Percentiles rank a stretch among this genome's conserved stretches.
phyloP scores from a whole-genome alignment of 2,329 filamentous ascomycete genomes.

The Neonectria faginata region DNA sequence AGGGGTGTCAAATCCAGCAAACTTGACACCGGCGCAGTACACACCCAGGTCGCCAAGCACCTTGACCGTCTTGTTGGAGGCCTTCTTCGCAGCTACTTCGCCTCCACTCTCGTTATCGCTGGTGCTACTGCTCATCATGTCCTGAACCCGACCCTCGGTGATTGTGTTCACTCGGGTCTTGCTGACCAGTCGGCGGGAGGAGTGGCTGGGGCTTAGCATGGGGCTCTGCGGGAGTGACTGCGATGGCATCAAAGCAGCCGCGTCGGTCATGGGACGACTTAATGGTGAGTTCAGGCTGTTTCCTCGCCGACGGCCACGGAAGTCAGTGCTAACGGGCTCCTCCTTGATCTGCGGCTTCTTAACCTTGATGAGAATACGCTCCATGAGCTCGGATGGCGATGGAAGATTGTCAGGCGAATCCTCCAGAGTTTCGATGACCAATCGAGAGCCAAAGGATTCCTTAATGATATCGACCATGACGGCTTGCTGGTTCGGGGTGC shows the following conservation, averaged over 20 bases:
- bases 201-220: conserved; percentile 63
- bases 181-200: conserved; percentile 59
- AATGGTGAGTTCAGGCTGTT: conserved; percentile 78
- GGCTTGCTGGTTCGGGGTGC: conserved; percentile 82
- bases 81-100: conserved; percentile 69
- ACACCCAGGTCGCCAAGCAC: conserved; percentile 88
- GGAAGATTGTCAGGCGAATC: conserved; percentile 77
- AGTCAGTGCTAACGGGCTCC: conserved; percentile 51
- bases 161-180: conserved; percentile 69
- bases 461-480: conserved; percentile 93
- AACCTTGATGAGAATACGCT: conserved; percentile 91
- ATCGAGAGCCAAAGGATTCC: conserved; percentile 81
- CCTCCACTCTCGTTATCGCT: conserved; percentile 84
- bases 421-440: conserved; percentile 81
- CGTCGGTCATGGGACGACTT: conserved; percentile 71
- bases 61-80: conserved; percentile 86
- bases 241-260: conserved; percentile 59
- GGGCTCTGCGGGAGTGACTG: conserved; percentile 67
- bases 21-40: conserved; percentile 80
- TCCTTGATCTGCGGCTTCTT: conserved; percentile 74
- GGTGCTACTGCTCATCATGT: conserved; percentile 68
- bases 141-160: conserved; percentile 67
- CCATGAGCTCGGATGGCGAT: conserved; percentile 85
- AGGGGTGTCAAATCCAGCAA: conserved; percentile 79
- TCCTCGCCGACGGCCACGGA: conserved; percentile 64